These are phyloP conservation scores for Teratosphaeria pseudoeucalypti DNA, from an alignment of 2,329 filamentous ascomycete species.

Conservation along the genomic window DNA sequence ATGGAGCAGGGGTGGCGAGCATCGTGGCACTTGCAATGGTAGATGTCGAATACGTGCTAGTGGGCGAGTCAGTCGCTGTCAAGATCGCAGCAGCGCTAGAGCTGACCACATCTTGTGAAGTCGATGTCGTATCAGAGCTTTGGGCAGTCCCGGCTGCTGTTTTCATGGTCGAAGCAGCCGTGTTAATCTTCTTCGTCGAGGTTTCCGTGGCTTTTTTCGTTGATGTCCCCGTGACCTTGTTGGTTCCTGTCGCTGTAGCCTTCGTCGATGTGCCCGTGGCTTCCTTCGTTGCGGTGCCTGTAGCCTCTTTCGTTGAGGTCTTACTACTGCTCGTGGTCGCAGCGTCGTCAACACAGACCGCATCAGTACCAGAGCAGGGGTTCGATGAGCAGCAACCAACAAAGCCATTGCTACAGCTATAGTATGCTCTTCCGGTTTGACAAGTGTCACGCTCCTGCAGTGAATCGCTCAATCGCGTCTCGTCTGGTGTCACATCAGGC, in stretches of 20 bases:
- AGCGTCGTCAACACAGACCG: neutral
- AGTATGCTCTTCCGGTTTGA: slow-evolving; percentile 11
- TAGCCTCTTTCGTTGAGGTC: slow-evolving; percentile 1
- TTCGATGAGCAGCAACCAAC: slow-evolving; percentile 18
- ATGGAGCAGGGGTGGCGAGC: slow-evolving; percentile 5
- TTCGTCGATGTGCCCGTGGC: neutral
- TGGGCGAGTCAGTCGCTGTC: neutral
- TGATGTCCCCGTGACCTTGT: neutral
- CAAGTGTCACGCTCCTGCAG: slow-evolving; percentile 2
- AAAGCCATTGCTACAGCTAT: slow-evolving; percentile 17
- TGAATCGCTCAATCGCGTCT: neutral
- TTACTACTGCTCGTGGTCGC: neutral
- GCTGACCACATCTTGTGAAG: neutral
- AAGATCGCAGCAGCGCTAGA: neutral
- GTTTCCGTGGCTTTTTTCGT: neutral
- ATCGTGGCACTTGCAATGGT: neutral
- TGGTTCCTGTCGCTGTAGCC: neutral
- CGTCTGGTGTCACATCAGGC: neutral
- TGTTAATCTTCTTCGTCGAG: neutral
- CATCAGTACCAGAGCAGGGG: slow-evolving; percentile 14
- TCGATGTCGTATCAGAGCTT: neutral
- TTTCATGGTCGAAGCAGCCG: neutral
- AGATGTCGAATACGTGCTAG: neutral
- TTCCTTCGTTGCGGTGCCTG: slow-evolving; percentile 5
- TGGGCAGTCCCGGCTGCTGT: neutral